These are phyloP conservation scores for Ampelomyces quisqualis DNA, from an alignment of 2,329 filamentous ascomycete species.

Conservation along the genomic window DNA sequence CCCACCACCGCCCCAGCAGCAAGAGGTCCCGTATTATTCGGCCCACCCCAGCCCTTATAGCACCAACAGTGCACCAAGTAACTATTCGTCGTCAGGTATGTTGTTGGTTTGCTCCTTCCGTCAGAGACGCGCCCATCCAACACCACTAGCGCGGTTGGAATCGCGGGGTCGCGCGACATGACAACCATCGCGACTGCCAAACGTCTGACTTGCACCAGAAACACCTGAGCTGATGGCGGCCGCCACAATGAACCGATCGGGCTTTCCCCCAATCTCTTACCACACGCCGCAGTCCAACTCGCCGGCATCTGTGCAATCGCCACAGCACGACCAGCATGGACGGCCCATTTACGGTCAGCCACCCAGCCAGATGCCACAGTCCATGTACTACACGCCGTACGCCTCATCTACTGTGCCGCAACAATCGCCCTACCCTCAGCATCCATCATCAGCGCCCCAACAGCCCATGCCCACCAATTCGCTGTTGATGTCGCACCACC, in stretches of 20 bases:
- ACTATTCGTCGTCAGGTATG: slow-evolving; percentile 72
- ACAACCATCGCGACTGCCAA: background rate
- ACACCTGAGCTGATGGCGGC: slow-evolving; percentile 69
- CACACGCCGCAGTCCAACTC: slow-evolving; percentile 95
- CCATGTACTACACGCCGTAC: slow-evolving; percentile 73
- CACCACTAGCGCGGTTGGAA: slow-evolving; percentile 11
- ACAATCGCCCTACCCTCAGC: slow-evolving; percentile 59
- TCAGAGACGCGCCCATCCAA: slow-evolving; percentile 9
- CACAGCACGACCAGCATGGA: slow-evolving; percentile 84
- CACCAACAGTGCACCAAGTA: slow-evolving; percentile 75
- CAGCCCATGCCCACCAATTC: slow-evolving; percentile 53
- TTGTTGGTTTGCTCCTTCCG: slow-evolving; percentile 10
- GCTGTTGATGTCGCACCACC: slow-evolving; percentile 57
- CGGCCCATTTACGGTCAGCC: slow-evolving; percentile 82
- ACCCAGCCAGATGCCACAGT: slow-evolving; percentile 73
- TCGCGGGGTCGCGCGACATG: background rate
- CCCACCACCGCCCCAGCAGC: slow-evolving; percentile 61
- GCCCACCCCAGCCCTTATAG: slow-evolving; percentile 82
- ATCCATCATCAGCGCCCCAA: slow-evolving; percentile 58
- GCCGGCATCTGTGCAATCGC: slow-evolving; percentile 87
- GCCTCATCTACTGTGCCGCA: slow-evolving; percentile 51
- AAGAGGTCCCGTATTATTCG: slow-evolving; percentile 73
- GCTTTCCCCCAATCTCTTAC: slow-evolving; percentile 81
- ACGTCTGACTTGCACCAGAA: slow-evolving; percentile 64
- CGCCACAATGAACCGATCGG: slow-evolving; percentile 63